These are phyloP conservation scores for Plectosphaerella plurivora DNA, from an alignment of 2,329 filamentous ascomycete genomes.

Conservation along the genomic window DNA sequence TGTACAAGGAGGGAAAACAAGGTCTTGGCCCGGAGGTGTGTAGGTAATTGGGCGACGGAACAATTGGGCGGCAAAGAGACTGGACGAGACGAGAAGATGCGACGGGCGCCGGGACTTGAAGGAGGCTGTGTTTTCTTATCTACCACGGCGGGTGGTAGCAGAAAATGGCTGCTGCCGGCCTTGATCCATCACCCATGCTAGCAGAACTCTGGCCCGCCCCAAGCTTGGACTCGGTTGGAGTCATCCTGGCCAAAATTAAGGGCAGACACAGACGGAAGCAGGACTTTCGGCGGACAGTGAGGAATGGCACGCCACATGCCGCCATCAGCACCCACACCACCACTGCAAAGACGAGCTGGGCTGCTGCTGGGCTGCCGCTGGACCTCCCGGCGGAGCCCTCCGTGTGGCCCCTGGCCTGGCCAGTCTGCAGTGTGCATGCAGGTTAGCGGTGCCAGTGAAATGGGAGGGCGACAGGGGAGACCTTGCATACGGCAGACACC, in stretches of 20 bases:
- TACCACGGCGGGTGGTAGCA: background rate
- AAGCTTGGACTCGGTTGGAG: background rate
- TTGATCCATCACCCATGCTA: background rate
- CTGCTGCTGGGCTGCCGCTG: background rate
- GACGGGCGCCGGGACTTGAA: background rate
- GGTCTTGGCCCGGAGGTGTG: background rate
- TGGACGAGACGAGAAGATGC: background rate
- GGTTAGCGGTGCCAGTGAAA: too few relatives aligned
- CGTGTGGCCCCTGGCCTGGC: background rate
- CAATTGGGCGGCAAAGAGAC: background rate
- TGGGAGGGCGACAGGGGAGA: too few relatives aligned
- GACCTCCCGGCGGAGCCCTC: background rate
- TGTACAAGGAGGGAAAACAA: background rate
- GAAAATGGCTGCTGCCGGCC: background rate
- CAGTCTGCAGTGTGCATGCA: background rate
- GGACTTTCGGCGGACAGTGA: background rate
- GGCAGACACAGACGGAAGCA: background rate
- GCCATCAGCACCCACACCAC: background rate
- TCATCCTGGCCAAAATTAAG: background rate
- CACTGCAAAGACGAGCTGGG: background rate
- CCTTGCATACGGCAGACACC: background rate
- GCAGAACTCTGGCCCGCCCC: background rate
- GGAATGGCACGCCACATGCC: background rate
- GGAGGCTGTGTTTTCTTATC: background rate
- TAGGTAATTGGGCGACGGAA: background rate